Conservation (phyloP, 208 protist species). For the Lotmaria passim region DNA sequence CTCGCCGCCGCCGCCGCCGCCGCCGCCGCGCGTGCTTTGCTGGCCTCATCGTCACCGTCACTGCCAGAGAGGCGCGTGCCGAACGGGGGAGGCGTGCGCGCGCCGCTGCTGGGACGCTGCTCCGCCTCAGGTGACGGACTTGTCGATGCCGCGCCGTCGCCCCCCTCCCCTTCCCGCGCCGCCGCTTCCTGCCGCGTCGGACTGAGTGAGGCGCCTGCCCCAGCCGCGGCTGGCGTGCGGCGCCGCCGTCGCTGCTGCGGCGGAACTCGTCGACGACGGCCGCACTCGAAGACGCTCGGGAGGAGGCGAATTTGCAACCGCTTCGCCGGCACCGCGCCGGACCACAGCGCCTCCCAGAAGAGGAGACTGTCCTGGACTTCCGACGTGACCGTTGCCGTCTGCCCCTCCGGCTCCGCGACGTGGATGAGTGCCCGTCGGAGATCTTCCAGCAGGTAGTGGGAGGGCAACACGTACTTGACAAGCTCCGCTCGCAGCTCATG, state of each 20-base stretch:
- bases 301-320: constrained; percentile 26
- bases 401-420: constrained; percentile 26
- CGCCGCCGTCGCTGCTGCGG: constrained; percentile 36
- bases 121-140: background rate
- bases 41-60: constrained; percentile 8
- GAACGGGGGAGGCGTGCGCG: constrained; percentile 1
- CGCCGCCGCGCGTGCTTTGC: constrained; percentile 6
- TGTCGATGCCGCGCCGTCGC: background rate
- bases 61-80: background rate
- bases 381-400: constrained; percentile 1
- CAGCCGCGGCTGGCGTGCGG: background rate
- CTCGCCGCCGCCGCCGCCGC: background rate
- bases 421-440: constrained; percentile 36
- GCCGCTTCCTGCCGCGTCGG: background rate
- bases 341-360: constrained; percentile 49
- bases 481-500: constrained; percentile 24
- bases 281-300: constrained; percentile 37
- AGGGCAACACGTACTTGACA: constrained; percentile 29
- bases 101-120: background rate
- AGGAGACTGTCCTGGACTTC: constrained; percentile 34
- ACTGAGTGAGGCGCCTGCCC: background rate
- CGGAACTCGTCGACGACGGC: constrained; percentile 27
- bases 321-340: constrained; percentile 47
- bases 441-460: constrained; percentile 55
- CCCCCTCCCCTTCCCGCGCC: background rate